A percentile compares a stretch with the other conserved stretches of the same genome.
These are phyloP conservation scores for Alliaria petiolata DNA, from an alignment of 345 rosid genomes.

Conservation along the genomic window DNA sequence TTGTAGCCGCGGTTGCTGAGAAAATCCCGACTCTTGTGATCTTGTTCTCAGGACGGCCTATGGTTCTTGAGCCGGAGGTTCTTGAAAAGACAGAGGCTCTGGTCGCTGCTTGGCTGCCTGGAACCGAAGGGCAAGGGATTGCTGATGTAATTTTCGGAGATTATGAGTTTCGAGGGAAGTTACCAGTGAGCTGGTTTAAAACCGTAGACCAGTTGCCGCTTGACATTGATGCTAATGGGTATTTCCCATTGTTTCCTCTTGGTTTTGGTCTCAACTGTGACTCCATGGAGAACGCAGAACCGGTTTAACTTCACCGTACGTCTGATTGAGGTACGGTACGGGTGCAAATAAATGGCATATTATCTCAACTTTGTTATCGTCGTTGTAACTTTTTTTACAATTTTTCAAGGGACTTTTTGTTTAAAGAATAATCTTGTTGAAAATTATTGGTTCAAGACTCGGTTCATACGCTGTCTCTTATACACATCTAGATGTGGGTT, in stretches of 20 bases:
- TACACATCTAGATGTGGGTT: too few species aligned
- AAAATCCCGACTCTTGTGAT: slow-evolving; percentile 59
- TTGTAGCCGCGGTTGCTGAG: slow-evolving; percentile 50
- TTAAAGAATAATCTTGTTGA: neutral
- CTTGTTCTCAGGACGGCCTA: slow-evolving; percentile 72
- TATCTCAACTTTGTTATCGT: neutral
- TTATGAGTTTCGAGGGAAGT: slow-evolving; percentile 49
- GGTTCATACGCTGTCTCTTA: neutral
- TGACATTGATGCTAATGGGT: slow-evolving; percentile 35
- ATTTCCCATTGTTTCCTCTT: slow-evolving; percentile 59
- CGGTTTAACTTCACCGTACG: neutral
- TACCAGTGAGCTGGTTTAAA: slow-evolving; percentile 82
- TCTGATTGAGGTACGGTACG: neutral
- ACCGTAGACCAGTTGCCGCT: slow-evolving; percentile 27
- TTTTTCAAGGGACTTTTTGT: neutral
- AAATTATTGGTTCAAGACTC: neutral
- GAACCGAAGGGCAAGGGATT: slow-evolving; percentile 71
- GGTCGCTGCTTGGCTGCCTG: slow-evolving; percentile 90
- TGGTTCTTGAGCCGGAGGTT: slow-evolving; percentile 53
- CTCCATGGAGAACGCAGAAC: slow-evolving; percentile 22
- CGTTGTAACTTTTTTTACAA: neutral
- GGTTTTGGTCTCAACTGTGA: slow-evolving; percentile 44
- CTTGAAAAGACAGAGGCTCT: slow-evolving; percentile 58
- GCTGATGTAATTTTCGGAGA: slow-evolving; percentile 72
- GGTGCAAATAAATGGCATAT: neutral